Conservation (phyloP, 2,329 filamentous ascomycete genomes). For the Fusarium penzigii region DNA sequence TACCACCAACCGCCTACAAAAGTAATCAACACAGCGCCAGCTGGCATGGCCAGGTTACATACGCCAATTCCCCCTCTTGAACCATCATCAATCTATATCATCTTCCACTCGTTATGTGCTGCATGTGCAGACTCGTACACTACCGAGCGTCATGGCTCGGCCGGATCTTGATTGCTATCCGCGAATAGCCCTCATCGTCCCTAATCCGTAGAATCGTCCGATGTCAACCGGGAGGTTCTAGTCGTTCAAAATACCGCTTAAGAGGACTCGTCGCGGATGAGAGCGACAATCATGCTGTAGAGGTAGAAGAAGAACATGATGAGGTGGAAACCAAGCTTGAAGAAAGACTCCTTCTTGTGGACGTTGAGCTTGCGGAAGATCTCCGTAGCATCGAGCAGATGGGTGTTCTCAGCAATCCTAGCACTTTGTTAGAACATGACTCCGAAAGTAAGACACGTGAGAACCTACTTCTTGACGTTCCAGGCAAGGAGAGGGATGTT, state of each 20-base stretch:
- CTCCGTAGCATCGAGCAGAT: constrained; percentile 95
- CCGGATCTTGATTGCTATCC: not conserved
- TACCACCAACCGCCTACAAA: constrained; percentile 22
- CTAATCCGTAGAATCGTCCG: not conserved
- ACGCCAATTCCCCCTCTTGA: constrained; percentile 32
- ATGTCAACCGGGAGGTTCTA: not conserved
- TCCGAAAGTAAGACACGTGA: not conserved
- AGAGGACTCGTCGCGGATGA: constrained; percentile 92
- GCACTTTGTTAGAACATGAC: constrained; percentile 21
- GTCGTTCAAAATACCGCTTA: constrained; percentile 46
- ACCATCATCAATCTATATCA: constrained; percentile 27
- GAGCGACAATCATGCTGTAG: constrained; percentile 96
- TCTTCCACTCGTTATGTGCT: constrained; percentile 31
- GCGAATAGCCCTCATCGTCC: not conserved
- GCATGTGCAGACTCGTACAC: constrained; percentile 23
- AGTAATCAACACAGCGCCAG: constrained; percentile 36
- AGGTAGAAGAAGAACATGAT: constrained; percentile 99
- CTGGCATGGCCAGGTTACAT: constrained; percentile 33
- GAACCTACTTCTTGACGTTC: constrained; percentile 94
- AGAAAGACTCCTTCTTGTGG: constrained; percentile 99
- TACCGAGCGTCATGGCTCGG: not conserved
- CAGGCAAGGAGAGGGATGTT: constrained; percentile 90
- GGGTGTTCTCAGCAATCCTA: constrained; percentile 96
- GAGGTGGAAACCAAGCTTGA: constrained; percentile 98
- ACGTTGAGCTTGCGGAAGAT: constrained; percentile 99